Evolutionary conservation across 805 yeast species (phyloP).

Genomic region (Myxozyma sirexii): DNA sequence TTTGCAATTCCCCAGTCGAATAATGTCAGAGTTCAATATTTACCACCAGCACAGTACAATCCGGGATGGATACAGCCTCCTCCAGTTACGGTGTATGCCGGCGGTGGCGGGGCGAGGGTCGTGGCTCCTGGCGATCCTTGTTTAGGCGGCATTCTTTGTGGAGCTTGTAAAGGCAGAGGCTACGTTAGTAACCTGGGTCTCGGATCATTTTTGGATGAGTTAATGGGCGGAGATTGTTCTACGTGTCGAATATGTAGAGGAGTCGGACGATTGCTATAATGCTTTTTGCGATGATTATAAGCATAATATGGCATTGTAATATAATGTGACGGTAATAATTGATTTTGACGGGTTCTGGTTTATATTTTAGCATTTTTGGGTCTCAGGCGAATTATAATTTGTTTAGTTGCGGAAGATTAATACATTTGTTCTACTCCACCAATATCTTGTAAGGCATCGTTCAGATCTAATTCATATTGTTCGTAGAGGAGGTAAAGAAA

Average conservation of each 20-base stretch:
- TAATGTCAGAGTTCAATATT: slow-evolving; percentile 31
- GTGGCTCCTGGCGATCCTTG: slow-evolving; percentile 79
- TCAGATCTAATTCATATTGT: no score
- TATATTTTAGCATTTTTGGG: no score
- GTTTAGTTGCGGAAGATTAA: no score
- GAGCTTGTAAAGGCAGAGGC: slow-evolving; percentile 71
- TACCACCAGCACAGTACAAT: slow-evolving; percentile 33
- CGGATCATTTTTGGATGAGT: slow-evolving; percentile 4
- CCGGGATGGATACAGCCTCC: slow-evolving; percentile 37
- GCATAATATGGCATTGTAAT: no score
- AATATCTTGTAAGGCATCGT: no score
- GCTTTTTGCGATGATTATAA: no score
- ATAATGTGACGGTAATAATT: no score
- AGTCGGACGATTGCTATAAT: slow-evolving; percentile 25
- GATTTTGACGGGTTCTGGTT: no score
- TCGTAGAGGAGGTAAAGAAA: no score
- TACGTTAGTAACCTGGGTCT: slow-evolving; percentile 50
- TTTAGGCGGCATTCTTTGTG: slow-evolving; percentile 73
- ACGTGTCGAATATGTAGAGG: slow-evolving; percentile 27
- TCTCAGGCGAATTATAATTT: no score
- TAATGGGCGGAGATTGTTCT: slow-evolving; percentile 11
- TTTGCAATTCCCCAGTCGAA: slow-evolving; percentile 53
- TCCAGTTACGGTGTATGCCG: slow-evolving; percentile 11
- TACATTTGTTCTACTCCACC: no score
- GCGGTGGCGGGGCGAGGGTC: slow-evolving; percentile 43